These are phyloP conservation scores for Plantago coronopus DNA, from an alignment of 305 asterid genomes.

Conservation along the genomic window DNA sequence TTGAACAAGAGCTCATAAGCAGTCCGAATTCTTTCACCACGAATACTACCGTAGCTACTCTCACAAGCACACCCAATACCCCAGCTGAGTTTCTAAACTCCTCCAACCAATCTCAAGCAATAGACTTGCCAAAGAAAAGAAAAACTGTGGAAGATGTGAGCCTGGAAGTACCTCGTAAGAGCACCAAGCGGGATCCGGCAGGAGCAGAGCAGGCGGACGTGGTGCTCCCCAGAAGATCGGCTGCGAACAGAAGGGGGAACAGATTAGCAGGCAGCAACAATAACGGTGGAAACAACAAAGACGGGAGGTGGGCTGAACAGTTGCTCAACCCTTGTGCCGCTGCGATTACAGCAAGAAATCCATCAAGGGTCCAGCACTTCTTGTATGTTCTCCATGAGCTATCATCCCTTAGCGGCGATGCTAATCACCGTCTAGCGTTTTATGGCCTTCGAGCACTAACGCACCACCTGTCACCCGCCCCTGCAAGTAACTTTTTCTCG, in stretches of 20 bases:
- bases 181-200: slow-evolving; percentile 22
- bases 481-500: slow-evolving; percentile 28
- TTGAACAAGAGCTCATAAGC: slow-evolving; percentile 37
- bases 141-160: slow-evolving; percentile 35
- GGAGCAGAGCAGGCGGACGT: slow-evolving; percentile 18
- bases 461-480: slow-evolving; percentile 46
- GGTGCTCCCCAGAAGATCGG: slow-evolving; percentile 24
- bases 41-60: slow-evolving; percentile 22
- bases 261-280: slow-evolving; percentile 24
- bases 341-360: slow-evolving; percentile 57
- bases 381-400: slow-evolving; percentile 65
- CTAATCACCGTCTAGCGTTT: slow-evolving; percentile 69
- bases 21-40: slow-evolving; percentile 39
- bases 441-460: slow-evolving; percentile 74
- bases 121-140: slow-evolving; percentile 49
- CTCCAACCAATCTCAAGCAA: slow-evolving; percentile 27
- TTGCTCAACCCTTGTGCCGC: slow-evolving; percentile 86
- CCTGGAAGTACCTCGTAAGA: slow-evolving; percentile 29
- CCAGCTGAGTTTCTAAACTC: slow-evolving; percentile 24
- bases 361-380: slow-evolving; percentile 68
- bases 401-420: slow-evolving; percentile 63
- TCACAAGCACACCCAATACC: slow-evolving; percentile 25
- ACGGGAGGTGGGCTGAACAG: slow-evolving; percentile 90
- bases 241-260: slow-evolving; percentile 33
- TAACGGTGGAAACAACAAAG: slow-evolving; percentile 39